Evolutionary conservation across 768 basidiomycete species (phyloP).

Genomic region (Fistulinella prunicolor): DNA sequence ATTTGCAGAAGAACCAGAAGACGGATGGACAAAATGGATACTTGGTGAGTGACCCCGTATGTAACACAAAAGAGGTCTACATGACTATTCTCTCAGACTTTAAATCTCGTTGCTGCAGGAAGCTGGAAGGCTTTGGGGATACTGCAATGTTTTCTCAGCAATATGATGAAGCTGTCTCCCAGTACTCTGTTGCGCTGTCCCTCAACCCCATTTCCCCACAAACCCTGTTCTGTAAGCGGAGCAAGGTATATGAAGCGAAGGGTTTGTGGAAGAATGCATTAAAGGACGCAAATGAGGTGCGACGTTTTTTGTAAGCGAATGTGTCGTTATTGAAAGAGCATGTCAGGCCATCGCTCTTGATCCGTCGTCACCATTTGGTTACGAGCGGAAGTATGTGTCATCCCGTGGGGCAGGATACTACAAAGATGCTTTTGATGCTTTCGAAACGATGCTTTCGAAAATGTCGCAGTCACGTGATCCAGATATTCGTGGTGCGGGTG

Average conservation of each 20-base stretch:
- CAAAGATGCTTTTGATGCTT: neutral
- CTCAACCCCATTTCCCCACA: neutral
- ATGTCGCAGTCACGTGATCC: slow-evolving; percentile 1
- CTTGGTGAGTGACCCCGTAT: neutral
- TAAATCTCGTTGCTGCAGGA: neutral
- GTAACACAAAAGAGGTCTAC: no score
- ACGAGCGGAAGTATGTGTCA: slow-evolving; percentile 9
- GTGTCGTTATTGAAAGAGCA: slow-evolving; percentile 10
- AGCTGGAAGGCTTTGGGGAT: neutral
- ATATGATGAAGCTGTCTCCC: neutral
- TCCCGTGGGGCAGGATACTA: neutral
- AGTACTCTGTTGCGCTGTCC: neutral
- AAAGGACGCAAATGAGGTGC: slow-evolving; percentile 3
- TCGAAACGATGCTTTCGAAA: slow-evolving; percentile 10
- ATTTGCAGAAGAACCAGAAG: no score
- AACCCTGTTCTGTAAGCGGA: neutral
- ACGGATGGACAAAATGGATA: neutral
- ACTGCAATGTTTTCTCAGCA: neutral
- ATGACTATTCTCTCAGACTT: neutral
- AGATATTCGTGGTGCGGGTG: slow-evolving; percentile 1
- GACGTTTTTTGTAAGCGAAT: neutral
- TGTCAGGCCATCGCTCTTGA: no score
- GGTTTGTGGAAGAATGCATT: slow-evolving; percentile 3
- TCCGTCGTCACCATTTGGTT: slow-evolving; percentile 8
- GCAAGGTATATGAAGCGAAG: neutral